These are phyloP conservation scores for Jacaranda mimosifolia DNA, from an alignment of 257 asterid species.

Conservation along the genomic window DNA sequence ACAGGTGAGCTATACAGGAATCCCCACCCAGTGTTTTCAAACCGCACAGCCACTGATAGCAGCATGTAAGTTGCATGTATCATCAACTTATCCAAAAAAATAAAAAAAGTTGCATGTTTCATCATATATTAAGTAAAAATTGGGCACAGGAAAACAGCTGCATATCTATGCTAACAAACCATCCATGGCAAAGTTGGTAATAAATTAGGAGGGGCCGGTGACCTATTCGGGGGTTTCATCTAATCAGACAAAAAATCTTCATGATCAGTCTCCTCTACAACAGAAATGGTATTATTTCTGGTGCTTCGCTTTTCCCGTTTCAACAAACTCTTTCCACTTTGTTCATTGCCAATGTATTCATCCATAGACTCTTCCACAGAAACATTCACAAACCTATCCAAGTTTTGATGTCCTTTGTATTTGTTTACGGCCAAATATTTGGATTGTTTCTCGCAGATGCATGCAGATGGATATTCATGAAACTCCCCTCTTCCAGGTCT, in stretches of 20 bases:
- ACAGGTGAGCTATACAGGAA: constrained; percentile 43
- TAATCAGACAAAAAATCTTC: constrained; percentile 58
- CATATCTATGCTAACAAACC: background rate
- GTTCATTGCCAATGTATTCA: constrained; percentile 32
- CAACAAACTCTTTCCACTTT: constrained; percentile 26
- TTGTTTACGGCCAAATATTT: constrained; percentile 36
- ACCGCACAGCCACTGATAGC: constrained; percentile 11
- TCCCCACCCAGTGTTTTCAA: constrained; percentile 23
- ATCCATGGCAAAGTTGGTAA: background rate
- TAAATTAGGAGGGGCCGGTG: background rate
- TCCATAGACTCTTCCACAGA: constrained; percentile 40
- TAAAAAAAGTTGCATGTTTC: too few species aligned
- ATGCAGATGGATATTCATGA: constrained; percentile 89
- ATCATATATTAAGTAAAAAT: too few species aligned
- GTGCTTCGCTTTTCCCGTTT: constrained; percentile 37
- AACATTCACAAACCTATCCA: constrained; percentile 38
- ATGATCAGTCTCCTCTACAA: constrained; percentile 51
- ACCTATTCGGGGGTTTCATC: constrained; percentile 33
- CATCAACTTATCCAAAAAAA: too few species aligned
- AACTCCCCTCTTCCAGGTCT: constrained; percentile 95
- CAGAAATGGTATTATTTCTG: constrained; percentile 40
- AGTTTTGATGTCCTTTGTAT: constrained; percentile 39
- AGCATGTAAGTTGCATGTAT: constrained; percentile 2
- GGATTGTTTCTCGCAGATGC: constrained; percentile 80
- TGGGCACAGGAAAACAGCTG: background rate